Base-by-base conservation (phyloP, 371 early-diverging fungal genomes). In the Mucor plumbeus region DNA sequence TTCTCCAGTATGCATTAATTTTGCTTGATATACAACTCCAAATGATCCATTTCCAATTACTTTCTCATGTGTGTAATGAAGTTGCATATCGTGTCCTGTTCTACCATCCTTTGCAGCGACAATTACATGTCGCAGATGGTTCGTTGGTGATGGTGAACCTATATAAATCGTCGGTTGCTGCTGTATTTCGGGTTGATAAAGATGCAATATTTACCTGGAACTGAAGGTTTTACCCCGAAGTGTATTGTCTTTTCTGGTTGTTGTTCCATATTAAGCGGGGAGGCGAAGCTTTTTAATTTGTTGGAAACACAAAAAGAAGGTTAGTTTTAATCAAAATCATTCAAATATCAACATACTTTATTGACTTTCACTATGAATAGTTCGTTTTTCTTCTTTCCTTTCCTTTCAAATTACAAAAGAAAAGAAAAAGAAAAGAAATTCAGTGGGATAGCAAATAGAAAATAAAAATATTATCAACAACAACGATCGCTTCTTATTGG, bases 11-110 rank as follows among this genome's bases (percentile, higher is more conserved):
- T 90, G 86, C 44, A 91, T 81, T 19, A 96, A 79, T 76, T 91
- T 90, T 21, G 95, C 97, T 82, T 94, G 95, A 75, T 92, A 96
- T n/a, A 97, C 97, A 13, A 97, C 96, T 39, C 97, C 97, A 79
- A 97, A 97, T 9, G 96, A 95, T 10, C 97, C 97, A 74, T 95
- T 96, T 47, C 98, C 98, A 58, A 96, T 84, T 39, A 95, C 91
- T 72, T 93, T 94, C 78, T 88, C 91, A 72, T 93, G 92, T 11
- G 94, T 92, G 78, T 95, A 97, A 34, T 89, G 84, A n/a, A 97
- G 88, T 68, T 94, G 92, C 50, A 87, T 79, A 38, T 91, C 87
- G 67, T 92, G 90, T 53, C 94, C 94, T n/a, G 92, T 88, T 68
- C 87, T 85, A 64, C 95, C 96, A 64, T 93, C 92, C 71, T 89